Evolutionary conservation across 768 basidiomycete species (phyloP).

Genomic region (Pisolithus marmoratus): DNA sequence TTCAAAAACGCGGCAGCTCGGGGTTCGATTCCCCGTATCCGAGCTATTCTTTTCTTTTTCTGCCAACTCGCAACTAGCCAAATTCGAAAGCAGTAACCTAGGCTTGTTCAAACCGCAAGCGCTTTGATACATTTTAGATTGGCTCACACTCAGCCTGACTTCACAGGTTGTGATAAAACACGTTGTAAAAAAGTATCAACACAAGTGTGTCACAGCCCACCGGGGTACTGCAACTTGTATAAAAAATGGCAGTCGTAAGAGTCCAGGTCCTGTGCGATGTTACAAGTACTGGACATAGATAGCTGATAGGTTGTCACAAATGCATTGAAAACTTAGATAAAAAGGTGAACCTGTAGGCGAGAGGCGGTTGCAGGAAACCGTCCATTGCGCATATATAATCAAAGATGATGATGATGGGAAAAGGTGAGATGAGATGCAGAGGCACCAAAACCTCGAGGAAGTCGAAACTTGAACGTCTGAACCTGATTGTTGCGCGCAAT

Average conservation of each 20-base stretch:
- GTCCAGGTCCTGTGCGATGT: constrained; percentile 16
- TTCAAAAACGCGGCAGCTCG: constrained; percentile 43
- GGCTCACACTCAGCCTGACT: background rate
- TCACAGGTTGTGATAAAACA: background rate
- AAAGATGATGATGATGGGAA: constrained; percentile 17
- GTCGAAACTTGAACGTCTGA: constrained; percentile 24
- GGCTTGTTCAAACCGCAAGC: no score
- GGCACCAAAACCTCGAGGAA: constrained; percentile 9
- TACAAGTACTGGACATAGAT: constrained; percentile 22
- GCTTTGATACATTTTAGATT: background rate
- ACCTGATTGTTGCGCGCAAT: constrained; percentile 7
- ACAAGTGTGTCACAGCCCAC: constrained; percentile 12
- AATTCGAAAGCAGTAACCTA: background rate
- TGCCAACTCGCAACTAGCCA: background rate
- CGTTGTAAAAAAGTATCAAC: constrained; percentile 11
- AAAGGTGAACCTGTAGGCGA: constrained; percentile 11
- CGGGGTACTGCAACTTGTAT: constrained; percentile 17
- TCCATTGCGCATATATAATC: constrained; percentile 24
- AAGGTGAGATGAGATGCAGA: constrained; percentile 5
- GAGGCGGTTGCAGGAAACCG: constrained; percentile 20
- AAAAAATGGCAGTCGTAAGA: constrained; percentile 1
- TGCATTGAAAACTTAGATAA: constrained; percentile 25
- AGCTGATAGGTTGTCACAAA: constrained; percentile 16
- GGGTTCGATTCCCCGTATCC: constrained; percentile 55
- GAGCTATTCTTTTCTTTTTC: constrained; percentile 14